These are phyloP conservation scores for Yamadazyma triangularis DNA, from an alignment of 1,139 yeast genomes.

Conservation along the genomic window DNA sequence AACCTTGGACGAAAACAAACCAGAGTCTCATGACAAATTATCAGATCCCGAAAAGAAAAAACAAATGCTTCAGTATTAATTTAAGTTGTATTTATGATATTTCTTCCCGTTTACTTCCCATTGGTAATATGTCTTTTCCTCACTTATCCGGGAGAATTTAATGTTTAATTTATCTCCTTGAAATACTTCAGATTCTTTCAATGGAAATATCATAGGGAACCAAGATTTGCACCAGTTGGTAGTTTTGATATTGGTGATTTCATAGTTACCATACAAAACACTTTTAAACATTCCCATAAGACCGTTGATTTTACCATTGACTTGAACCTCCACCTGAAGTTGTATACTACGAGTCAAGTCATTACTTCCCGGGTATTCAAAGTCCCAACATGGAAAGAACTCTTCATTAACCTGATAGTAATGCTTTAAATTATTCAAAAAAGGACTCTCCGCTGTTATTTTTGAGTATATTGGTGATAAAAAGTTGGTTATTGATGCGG, in stretches of 20 bases:
- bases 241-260: slow-evolving; percentile 21
- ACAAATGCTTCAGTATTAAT: slow-evolving; percentile 12
- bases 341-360: slow-evolving; percentile 1
- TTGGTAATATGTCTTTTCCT: slow-evolving; percentile 61
- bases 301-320: slow-evolving; percentile 49
- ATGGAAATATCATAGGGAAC: slow-evolving; percentile 72
- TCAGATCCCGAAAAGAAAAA: background rate
- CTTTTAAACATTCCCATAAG: slow-evolving; percentile 74
- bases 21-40: no score
- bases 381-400: slow-evolving; percentile 49
- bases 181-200: slow-evolving; percentile 43
- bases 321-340: slow-evolving; percentile 2
- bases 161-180: slow-evolving; percentile 28
- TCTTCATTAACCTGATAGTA: slow-evolving; percentile 29
- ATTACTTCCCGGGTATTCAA: slow-evolving; percentile 37
- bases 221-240: slow-evolving; percentile 42
- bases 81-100: background rate
- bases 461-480: slow-evolving; percentile 56
- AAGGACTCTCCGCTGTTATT: slow-evolving; percentile 48
- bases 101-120: slow-evolving; percentile 48
- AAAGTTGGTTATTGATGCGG: slow-evolving; percentile 54
- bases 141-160: slow-evolving; percentile 13
- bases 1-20: no score
- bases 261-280: slow-evolving; percentile 44
- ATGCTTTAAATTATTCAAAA: slow-evolving; percentile 56